phyloP scores from a whole-genome alignment of 2,329 filamentous ascomycete species.

The Thermoascus crustaceus region DNA sequence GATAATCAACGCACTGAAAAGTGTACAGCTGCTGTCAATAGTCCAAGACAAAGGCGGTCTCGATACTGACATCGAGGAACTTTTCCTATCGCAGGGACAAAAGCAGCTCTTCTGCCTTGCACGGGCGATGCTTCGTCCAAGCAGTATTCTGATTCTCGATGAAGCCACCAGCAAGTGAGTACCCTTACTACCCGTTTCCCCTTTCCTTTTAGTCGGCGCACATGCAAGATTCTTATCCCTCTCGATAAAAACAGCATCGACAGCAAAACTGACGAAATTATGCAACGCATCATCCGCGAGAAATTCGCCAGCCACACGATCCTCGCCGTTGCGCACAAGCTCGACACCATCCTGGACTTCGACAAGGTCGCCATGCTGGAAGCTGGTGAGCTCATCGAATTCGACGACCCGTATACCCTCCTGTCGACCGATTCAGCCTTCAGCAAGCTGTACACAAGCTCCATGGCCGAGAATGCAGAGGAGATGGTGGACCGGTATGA shows the following conservation, averaged over 20 bases:
- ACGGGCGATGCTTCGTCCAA: constrained; percentile 46
- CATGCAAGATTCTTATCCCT: background rate
- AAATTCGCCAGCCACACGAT: constrained; percentile 52
- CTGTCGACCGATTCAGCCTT: constrained; percentile 33
- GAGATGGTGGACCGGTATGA: background rate
- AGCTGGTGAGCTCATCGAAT: constrained; percentile 27
- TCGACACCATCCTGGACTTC: constrained; percentile 39
- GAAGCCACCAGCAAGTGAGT: constrained; percentile 33
- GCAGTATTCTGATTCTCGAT: constrained; percentile 38
- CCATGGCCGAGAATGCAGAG: background rate
- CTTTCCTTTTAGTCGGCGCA: background rate
- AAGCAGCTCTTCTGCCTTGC: constrained; percentile 58
- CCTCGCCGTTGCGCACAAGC: constrained; percentile 49
- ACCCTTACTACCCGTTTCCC: background rate
- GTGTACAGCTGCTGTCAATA: constrained; percentile 29
- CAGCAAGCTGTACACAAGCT: constrained; percentile 21
- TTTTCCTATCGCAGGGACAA: constrained; percentile 51
- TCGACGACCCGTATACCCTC: constrained; percentile 26
- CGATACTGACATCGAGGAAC: constrained; percentile 38
- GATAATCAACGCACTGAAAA: constrained; percentile 30
- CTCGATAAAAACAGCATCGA: constrained; percentile 42
- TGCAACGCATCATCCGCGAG: constrained; percentile 49
- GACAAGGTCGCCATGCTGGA: constrained; percentile 32
- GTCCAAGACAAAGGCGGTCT: constrained; percentile 33
- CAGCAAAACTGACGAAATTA: constrained; percentile 47